Evolutionary conservation across 2,329 filamentous ascomycete species (phyloP), one percentile per base, ranked within the genome.

Genomic region (Scleromitrula shiraiana): DNA sequence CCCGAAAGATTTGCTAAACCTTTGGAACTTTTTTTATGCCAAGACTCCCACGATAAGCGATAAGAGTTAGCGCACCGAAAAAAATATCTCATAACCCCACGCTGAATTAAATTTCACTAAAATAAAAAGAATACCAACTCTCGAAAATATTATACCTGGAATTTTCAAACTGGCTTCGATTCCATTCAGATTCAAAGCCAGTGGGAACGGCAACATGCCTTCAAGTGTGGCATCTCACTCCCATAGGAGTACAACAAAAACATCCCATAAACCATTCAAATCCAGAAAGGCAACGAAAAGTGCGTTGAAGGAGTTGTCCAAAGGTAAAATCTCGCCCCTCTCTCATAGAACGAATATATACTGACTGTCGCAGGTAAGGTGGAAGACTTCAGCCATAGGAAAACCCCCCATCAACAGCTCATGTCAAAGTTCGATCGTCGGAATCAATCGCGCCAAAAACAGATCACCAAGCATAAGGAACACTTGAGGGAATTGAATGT

Each of bases 381-480:
- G 41, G 83, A 75, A 47, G 71, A 79, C 61, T 86, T 95, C 63
- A 80, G 76, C 60, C 74, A 75, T 59, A 82, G 91, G 62, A 94
- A 88, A 68, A 95, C 91, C 14, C 88, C 88, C 47, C 88, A 95
- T 66, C 93, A 98, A 66, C 88, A 95, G 70, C 80, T 96, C 70
- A 91, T 96, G 87, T 95, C 89, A 50, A 98, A 97, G 70, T 78
- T 98, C 66, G 89, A 95, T 68, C 85, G 93, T 51, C 83, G 88
- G 60, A 97, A 98, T 68, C 88, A 95, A 72, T 87, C 88, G 59
- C 91, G 91, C 68, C 93, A 98, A 73, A 82, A 84, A 66, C 86
- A 91, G 61, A 72, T 85, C 53, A 75, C 82, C 58, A 96, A 97
- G 68, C 82, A 89, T 63, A 82, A 82, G 63, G 88, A 93, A 59